phyloP scores from a whole-genome alignment of 2,329 filamentous ascomycete genomes.

The Penicillium hordei region DNA sequence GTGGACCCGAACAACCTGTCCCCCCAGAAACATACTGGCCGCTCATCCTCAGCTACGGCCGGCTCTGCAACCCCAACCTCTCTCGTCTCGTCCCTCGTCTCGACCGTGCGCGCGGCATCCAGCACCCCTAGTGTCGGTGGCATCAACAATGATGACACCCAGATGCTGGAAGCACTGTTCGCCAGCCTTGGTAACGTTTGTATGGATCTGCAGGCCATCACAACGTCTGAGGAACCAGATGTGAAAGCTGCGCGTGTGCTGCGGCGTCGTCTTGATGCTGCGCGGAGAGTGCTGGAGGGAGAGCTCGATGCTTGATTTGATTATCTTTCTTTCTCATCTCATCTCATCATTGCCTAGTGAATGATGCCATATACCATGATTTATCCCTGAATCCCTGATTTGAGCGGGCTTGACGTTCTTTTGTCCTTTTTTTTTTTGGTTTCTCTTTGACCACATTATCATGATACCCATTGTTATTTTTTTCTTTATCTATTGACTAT shows the following conservation, averaged over 20 bases:
- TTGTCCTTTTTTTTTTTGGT: constrained; percentile 8
- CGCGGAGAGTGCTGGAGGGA: constrained; percentile 71
- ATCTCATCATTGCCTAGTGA: constrained; percentile 2
- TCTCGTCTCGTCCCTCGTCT: constrained; percentile 38
- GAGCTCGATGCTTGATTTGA: constrained; percentile 49
- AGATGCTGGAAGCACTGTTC: constrained; percentile 57
- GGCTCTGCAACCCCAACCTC: constrained; percentile 35
- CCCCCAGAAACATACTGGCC: constrained; percentile 29
- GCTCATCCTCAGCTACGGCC: constrained; percentile 28
- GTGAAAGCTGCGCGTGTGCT: constrained; percentile 60
- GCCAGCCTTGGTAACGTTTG: constrained; percentile 52
- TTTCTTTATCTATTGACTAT: constrained; percentile 1
- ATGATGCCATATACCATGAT: constrained; percentile 11
- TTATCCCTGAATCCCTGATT: neutral
- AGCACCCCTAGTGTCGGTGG: constrained; percentile 25
- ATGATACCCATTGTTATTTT: constrained; percentile 25
- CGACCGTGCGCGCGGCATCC: constrained; percentile 39
- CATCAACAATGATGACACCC: constrained; percentile 56
- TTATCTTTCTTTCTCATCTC: neutral
- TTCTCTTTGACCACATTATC: constrained; percentile 7
- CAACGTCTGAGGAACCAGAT: constrained; percentile 54
- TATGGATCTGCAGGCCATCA: constrained; percentile 49
- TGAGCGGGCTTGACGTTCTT: constrained; percentile 5
- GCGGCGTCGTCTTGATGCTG: constrained; percentile 71
- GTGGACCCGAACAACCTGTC: constrained; percentile 16